phyloP scores from a whole-genome alignment of 371 early-diverging fungal species.

The Mortierella sp. region DNA sequence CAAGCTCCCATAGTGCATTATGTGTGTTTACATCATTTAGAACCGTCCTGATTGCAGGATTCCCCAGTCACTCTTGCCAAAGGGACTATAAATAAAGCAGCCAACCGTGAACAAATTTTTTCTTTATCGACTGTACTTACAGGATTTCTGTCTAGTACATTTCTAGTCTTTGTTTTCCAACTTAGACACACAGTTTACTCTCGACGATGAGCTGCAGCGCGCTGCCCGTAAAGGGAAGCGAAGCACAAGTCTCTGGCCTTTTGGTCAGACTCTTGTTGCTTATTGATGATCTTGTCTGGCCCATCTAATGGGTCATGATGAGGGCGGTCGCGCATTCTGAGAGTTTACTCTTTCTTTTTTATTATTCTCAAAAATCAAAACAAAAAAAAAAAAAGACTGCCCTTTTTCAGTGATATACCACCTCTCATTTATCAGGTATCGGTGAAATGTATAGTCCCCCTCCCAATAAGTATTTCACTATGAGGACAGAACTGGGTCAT shows the following conservation, averaged over 20 bases:
- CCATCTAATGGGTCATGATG: slow-evolving; percentile 39
- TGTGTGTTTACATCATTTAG: background rate
- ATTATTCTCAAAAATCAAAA: background rate
- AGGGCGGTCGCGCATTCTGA: slow-evolving; percentile 60
- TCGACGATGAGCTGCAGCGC: slow-evolving; percentile 59
- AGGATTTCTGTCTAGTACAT: slow-evolving; percentile 60
- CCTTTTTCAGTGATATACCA: too few relatives aligned
- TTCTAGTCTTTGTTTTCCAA: slow-evolving; percentile 59
- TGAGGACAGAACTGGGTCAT: too few relatives aligned
- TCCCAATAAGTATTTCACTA: too few relatives aligned
- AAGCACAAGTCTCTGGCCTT: slow-evolving; percentile 22
- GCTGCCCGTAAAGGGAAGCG: slow-evolving; percentile 61
- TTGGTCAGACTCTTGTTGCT: slow-evolving; percentile 26
- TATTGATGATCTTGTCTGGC: slow-evolving; percentile 60
- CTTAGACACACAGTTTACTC: slow-evolving; percentile 59
- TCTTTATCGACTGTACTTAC: slow-evolving; percentile 59
- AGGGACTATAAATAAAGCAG: slow-evolving; percentile 20
- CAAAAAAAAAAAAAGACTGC: too few relatives aligned
- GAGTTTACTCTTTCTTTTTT: slow-evolving; percentile 37
- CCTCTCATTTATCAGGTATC: too few relatives aligned
- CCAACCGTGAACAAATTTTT: slow-evolving; percentile 15
- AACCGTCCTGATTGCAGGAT: background rate
- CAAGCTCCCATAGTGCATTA: background rate
- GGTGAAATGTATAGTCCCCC: too few relatives aligned
- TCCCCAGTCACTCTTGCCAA: background rate